phyloP scores from a whole-genome alignment of 306 rosid species.

The Castanea mollissima region DNA sequence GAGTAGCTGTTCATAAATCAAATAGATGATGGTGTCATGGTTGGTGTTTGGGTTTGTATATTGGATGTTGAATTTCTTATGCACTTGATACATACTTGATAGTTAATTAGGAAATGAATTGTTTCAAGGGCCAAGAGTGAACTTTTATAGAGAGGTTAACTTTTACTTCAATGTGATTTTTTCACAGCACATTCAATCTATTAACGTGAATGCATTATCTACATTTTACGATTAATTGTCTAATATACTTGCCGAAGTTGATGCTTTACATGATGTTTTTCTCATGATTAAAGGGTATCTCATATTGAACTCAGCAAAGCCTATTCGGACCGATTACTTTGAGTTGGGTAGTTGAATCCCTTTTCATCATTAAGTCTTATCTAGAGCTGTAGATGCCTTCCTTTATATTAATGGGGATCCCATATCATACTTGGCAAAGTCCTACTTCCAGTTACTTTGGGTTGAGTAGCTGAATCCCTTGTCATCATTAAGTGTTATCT shows the following conservation, averaged over 20 bases:
- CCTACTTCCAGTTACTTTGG: background rate
- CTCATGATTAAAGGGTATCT: background rate
- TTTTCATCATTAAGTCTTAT: background rate
- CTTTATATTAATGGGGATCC: background rate
- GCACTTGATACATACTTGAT: background rate
- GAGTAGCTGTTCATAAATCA: background rate
- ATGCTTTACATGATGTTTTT: background rate
- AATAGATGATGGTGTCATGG: background rate
- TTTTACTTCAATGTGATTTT: background rate
- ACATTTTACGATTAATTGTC: background rate
- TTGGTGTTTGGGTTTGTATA: background rate
- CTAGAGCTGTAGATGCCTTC: background rate
- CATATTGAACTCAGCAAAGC: background rate
- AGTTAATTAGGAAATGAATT: slow-evolving; percentile 1
- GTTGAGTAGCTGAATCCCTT: background rate
- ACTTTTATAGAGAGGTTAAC: no score
- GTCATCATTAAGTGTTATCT: background rate
- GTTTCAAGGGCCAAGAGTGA: background rate
- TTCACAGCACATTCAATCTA: background rate
- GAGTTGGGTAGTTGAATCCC: background rate
- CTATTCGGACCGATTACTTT: background rate
- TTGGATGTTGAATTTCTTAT: background rate
- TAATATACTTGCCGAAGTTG: background rate
- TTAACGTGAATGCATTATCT: background rate
- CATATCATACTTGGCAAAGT: background rate